A percentile compares a stretch with the other conserved stretches of the same genome.
phyloP scores from a whole-genome alignment of 371 early-diverging fungal species.

The Mucor circinelloides region DNA sequence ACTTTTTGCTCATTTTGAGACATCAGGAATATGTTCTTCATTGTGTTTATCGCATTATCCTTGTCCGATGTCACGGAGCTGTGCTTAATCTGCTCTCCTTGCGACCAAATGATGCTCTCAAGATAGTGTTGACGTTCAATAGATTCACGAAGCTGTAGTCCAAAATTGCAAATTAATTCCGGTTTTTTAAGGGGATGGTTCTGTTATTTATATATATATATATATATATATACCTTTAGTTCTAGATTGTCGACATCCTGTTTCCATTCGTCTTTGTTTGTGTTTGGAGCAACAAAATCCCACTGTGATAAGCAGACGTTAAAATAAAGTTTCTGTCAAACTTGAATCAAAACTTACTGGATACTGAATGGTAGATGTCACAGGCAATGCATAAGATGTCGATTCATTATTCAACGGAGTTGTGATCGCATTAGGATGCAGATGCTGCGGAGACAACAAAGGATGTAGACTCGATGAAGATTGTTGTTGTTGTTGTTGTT shows the following conservation, averaged over 20 bases:
- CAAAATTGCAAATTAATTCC: constrained; percentile 1
- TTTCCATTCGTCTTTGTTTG: constrained; percentile 6
- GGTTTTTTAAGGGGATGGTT: neutral
- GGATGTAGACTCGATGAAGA: constrained; percentile 13
- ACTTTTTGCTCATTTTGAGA: constrained; percentile 35
- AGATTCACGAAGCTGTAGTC: constrained; percentile 23
- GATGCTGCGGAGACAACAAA: constrained; percentile 28
- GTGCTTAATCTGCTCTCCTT: constrained; percentile 31
- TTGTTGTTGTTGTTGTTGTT: neutral
- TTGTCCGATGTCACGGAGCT: constrained; percentile 7
- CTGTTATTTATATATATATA: neutral
- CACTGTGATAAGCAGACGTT: constrained; percentile 6
- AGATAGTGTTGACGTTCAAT: constrained; percentile 31
- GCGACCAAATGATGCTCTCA: constrained; percentile 32
- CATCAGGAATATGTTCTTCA: constrained; percentile 35
- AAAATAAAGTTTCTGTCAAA: neutral
- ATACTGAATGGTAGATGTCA: constrained; percentile 25
- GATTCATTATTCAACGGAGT: constrained; percentile 15
- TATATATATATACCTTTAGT: constrained; percentile 26
- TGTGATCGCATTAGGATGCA: constrained; percentile 25
- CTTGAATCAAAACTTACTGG: constrained; percentile 22
- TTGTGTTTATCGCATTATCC: constrained; percentile 29
- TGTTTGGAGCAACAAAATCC: constrained; percentile 25
- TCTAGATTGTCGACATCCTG: constrained; percentile 28
- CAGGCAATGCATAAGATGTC: constrained; percentile 8